Evolutionary conservation across 345 rosid genomes (phyloP), one percentile per base, ranked within the genome.

Genomic region (Zanthoxylum bungeanum): DNA sequence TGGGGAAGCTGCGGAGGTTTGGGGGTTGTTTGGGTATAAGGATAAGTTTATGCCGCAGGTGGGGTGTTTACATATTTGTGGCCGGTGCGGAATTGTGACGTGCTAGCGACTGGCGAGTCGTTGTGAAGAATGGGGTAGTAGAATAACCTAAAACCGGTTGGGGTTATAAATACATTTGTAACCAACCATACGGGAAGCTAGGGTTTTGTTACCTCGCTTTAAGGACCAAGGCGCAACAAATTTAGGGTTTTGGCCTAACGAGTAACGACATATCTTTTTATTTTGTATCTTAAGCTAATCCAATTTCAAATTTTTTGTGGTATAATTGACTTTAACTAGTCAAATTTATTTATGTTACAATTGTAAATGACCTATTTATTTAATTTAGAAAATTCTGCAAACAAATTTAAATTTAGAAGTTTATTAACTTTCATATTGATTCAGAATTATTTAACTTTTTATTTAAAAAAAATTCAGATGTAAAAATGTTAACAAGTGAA

Each of bases 21-120:
- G 44, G 22, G 65, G 56, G 1, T 58, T 69, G 73, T 69, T 69
- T 69, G 73, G 65, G 37, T 5, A 24, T 9, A 7, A 31, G 31
- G 19, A 69, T 58, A 27, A 19, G 55, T 57, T 46, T 57, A 19
- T n/a, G 8, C 52, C 40, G 8, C 8, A 8, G 36, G 39, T 4
- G 34, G 61, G 64, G 12, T 9, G 37, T 25, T 19, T 28, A 28
- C 37, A 40, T 69, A 4, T n/a, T 44, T 42, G 64, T 14, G 31
- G 46, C 49, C 19, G 49, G n/a, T n/a, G n/a, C n/a, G n/a, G n/a
- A n/a, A n/a, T n/a, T n/a, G n/a, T n/a, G n/a, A n/a, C n/a, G n/a
- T n/a, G n/a, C n/a, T n/a, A n/a, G n/a, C n/a, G n/a, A n/a, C n/a
- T n/a, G n/a, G n/a, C 30, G 10, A 1, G 14, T 2, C 22, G 24